Percentiles rank a stretch among this genome's conserved stretches.
phyloP scores from a whole-genome alignment of 306 rosid species.

The Cicer judaicum region DNA sequence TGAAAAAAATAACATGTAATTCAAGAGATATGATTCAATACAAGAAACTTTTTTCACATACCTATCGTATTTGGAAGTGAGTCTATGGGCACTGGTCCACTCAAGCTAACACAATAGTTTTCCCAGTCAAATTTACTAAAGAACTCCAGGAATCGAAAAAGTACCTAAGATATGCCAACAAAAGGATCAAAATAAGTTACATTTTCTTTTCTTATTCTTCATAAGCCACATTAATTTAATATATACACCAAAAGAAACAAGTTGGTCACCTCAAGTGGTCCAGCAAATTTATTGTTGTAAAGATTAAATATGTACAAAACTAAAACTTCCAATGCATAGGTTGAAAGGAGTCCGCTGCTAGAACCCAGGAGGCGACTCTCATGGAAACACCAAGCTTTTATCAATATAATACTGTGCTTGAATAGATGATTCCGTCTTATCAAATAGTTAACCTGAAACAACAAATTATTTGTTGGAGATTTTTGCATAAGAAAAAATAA shows the following conservation, averaged over 20 bases:
- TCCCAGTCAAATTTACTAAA: constrained; percentile 92
- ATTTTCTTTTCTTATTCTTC: background rate
- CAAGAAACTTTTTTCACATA: constrained; percentile 37
- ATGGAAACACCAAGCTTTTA: constrained; percentile 94
- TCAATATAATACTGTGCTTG: constrained; percentile 79
- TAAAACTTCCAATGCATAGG: constrained; percentile 83
- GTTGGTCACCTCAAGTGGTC: constrained; percentile 84
- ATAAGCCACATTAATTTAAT: constrained; percentile 19
- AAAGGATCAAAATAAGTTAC: constrained; percentile 1
- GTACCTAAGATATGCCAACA: constrained; percentile 59
- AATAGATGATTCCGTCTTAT: constrained; percentile 70
- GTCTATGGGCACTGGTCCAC: constrained; percentile 77
- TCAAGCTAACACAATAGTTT: constrained; percentile 76
- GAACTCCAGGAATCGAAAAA: constrained; percentile 78
- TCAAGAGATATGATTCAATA: constrained; percentile 13
- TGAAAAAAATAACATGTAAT: background rate
- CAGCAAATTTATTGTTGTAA: constrained; percentile 63
- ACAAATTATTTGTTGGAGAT: constrained; percentile 31
- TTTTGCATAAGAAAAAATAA: background rate
- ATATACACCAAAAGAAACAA: constrained; percentile 28
- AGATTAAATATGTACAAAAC: constrained; percentile 79
- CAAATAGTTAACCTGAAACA: constrained; percentile 65
- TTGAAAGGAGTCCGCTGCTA: constrained; percentile 80
- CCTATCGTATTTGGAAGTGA: constrained; percentile 82
- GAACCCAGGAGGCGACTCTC: constrained; percentile 92